Conservation (phyloP, 2,329 filamentous ascomycete species). For the Dothistroma pini region DNA sequence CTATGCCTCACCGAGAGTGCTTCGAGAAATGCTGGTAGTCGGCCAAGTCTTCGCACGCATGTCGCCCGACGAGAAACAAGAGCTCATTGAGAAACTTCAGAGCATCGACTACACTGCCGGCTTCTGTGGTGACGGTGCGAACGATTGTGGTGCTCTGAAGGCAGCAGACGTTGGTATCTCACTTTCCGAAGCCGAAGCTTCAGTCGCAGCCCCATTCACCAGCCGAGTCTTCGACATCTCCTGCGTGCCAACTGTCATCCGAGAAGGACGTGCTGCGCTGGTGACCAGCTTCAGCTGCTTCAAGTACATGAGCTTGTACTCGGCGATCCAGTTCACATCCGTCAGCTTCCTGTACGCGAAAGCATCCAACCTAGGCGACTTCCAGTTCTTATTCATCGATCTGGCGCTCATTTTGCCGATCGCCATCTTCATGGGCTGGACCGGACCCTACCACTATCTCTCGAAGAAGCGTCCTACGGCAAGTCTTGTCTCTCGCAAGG, state of each 20-base stretch:
- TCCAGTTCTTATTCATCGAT: constrained; percentile 97
- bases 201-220: constrained; percentile 96
- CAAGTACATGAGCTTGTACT: constrained; percentile 99
- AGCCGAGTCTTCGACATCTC: constrained; percentile 94
- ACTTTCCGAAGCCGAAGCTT: constrained; percentile 93
- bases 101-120: constrained; percentile 92
- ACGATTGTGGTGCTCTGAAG: constrained; percentile 95
- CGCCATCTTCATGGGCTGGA: constrained; percentile 99
- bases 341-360: constrained; percentile 95
- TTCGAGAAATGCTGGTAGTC: constrained; percentile 81
- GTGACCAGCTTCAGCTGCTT: constrained; percentile 99
- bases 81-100: constrained; percentile 94
- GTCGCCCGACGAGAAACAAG: constrained; percentile 98
- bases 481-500: constrained; percentile 86
- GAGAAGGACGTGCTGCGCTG: constrained; percentile 87
- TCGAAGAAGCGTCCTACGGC: constrained; percentile 85
- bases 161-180: constrained; percentile 97
- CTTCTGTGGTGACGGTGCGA: constrained; percentile 96
- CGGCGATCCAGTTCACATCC: constrained; percentile 96
- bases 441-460: constrained; percentile 72
- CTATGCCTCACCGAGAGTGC: constrained; percentile 74
- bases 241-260: constrained; percentile 87
- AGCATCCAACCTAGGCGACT: constrained; percentile 92
- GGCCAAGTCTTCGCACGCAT: constrained; percentile 96
- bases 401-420: constrained; percentile 89